Base-by-base conservation (phyloP, 176 grass and related monocot species). In the Musa schizocarpa region DNA sequence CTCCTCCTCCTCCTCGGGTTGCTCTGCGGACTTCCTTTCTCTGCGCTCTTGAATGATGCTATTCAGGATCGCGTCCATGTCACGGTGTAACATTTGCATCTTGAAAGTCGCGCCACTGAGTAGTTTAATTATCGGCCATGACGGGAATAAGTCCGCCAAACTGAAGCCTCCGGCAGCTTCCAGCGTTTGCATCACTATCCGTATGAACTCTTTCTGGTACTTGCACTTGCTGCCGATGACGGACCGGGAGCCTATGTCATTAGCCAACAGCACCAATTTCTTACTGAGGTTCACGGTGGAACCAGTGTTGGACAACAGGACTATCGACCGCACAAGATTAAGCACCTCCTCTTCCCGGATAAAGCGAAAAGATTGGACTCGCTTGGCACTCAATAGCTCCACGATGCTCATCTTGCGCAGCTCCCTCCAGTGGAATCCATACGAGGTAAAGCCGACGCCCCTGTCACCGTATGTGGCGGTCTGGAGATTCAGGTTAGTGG, bases 391-490 rank as follows among this genome's bases (percentile, higher is more conserved):
- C 22, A 22, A 22, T 22, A 22, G 22, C 22, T 22, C 22, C 22
- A 22, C 22, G 22, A 22, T 22, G 22, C 22, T 22, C 22, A 22
- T 22, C 22, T 22, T 22, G 22, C 22, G 22, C 62, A 96, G 54
- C 52, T 83, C 22, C 81, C 86, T 76, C 92, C 86, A 96, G 9
- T 70, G 70, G 27, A 82, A 73, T 50, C 86, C 84, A 69, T 87
- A 79, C 43, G 88, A 85, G 52, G 84, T 57, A 72, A 87, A 87
- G 62, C 80, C 50, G 79, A 90, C 21, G 67, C 78, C 88, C 52
- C 79, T 81, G 54, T 69, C 49, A 24, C 65, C 76, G 26, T 70
- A 68, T 12, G 64, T 76, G 19, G 62, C 63, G 62, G 88, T 74
- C n/a, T 43, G 52, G 48, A 48, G 52, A 11, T 81, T 76, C 0